Evolutionary conservation across 257 asterid genomes (phyloP), one percentile per base, ranked within the genome.

Genomic region (Ajuga chamaepitys): DNA sequence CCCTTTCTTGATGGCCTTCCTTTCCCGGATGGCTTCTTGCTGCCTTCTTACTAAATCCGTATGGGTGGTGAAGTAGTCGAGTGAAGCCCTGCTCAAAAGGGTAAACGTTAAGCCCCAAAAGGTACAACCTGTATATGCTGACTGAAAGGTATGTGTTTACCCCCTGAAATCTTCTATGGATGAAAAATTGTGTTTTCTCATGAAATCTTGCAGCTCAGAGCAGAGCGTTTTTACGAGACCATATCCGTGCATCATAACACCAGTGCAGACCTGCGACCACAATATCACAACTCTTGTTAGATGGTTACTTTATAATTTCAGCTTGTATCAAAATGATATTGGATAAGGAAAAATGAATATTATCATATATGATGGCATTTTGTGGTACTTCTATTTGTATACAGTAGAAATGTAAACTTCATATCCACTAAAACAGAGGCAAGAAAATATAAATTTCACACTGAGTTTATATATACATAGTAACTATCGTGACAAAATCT

Each of bases 161-260:
- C 98, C 96, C 70, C 78, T 79, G 84, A 91, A 91, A 64, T 88
- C 95, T 66, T 91, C 90, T 8, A 88, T 76, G 1, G 95, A 82
- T 13, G 88, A 74, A 68, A 91, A 88, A 56, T 85, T 83, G 62
- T 91, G 98, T 47, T 78, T 79, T 53, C 70, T 86, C 96, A 86
- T 91, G 78, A 91, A 86, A 58, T 85, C 98, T 67, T 81, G 79
- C 70, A 91, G 87, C 82, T 91, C 96, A 6, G 96, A 67, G 85
- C 93, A 86, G 47, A 91, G 94, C 41, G 80, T 75, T 71, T 83
- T 88, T 7, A 88, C 98, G 14, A 88, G 80, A n/a, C 95, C 88
- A 58, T 91, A 88, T 34, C 96, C 98, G 18, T 88, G 96, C 96
- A 91, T 84, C 98, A 91, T 91, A 26, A 91, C 98, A 54, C 96